These are phyloP conservation scores for Helichrysum umbraculigerum DNA, from an alignment of 129 eudicot genomes.

Conservation along the genomic window DNA sequence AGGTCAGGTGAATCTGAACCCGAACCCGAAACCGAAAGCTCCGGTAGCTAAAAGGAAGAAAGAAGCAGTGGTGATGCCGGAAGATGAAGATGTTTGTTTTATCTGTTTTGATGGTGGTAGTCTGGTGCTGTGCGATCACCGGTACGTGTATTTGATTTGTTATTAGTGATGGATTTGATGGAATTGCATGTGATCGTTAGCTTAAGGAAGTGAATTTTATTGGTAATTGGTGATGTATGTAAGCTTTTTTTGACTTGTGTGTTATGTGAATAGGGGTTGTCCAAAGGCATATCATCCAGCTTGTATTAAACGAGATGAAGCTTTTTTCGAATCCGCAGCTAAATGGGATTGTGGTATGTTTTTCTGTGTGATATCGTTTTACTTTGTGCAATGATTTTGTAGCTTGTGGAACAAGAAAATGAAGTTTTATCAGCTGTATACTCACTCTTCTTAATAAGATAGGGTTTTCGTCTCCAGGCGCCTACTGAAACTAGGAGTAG, in stretches of 20 bases:
- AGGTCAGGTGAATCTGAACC: conserved; percentile 38
- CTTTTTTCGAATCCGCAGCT: conserved; percentile 68
- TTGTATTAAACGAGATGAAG: conserved; percentile 81
- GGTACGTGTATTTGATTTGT: conserved; percentile 42
- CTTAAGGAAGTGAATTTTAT: background rate
- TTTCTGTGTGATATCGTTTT: background rate
- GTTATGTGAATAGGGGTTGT: conserved; percentile 49
- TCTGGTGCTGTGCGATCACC: conserved; percentile 88
- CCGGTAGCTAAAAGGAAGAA: conserved; percentile 42
- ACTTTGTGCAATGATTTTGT: background rate
- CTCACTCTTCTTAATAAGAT: conserved; percentile 12
- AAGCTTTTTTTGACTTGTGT: background rate
- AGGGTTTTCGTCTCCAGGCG: background rate
- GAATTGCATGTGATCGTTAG: conserved; percentile 25
- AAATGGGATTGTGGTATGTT: conserved; percentile 85
- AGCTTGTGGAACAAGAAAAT: conserved; percentile 7
- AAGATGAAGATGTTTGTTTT: conserved; percentile 84
- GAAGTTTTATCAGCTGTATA: conserved; percentile 11
- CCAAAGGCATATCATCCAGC: conserved; percentile 95
- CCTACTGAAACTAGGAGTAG: background rate
- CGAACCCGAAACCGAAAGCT: conserved; percentile 24
- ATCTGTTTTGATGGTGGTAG: conserved; percentile 96
- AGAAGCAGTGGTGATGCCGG: conserved; percentile 46
- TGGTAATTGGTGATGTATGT: background rate
- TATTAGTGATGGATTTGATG: conserved; percentile 14